phyloP scores from a whole-genome alignment of 768 basidiomycete species.

The Termitomyces sp. region DNA sequence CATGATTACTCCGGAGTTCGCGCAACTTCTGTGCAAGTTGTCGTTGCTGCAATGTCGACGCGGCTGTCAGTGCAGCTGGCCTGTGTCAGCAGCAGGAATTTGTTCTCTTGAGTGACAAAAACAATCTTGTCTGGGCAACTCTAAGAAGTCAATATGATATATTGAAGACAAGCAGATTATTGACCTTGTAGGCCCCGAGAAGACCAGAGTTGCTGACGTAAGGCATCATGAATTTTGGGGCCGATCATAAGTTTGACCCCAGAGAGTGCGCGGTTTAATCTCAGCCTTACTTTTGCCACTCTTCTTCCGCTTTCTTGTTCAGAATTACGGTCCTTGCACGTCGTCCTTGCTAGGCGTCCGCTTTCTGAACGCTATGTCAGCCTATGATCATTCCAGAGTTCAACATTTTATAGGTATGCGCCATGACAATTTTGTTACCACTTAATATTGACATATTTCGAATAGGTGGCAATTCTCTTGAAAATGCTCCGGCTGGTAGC shows the following conservation, averaged over 20 bases:
- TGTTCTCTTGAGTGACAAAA: not conserved
- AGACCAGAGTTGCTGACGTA: constrained; percentile 14
- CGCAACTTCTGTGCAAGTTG: not conserved
- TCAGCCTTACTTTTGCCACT: not conserved
- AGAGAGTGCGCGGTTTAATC: constrained; percentile 17
- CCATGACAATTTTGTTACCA: constrained; percentile 8
- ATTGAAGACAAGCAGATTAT: not conserved
- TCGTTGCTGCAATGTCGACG: not conserved
- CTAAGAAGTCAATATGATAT: too few species aligned
- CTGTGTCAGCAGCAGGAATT: not conserved
- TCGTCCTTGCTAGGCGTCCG: constrained; percentile 8
- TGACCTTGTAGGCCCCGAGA: too few species aligned
- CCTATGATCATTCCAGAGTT: constrained; percentile 49
- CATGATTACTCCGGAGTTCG: not conserved
- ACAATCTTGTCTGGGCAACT: not conserved
- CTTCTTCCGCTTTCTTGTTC: constrained; percentile 5
- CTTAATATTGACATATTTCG: constrained; percentile 11
- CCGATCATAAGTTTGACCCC: constrained; percentile 35
- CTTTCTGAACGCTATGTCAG: constrained; percentile 34
- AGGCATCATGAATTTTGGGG: constrained; percentile 36
- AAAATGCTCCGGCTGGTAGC: constrained; percentile 70
- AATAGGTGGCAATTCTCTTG: constrained; percentile 90
- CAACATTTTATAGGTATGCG: constrained; percentile 47
- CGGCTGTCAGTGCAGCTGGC: not conserved
- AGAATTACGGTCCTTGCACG: constrained; percentile 10